phyloP scores from a whole-genome alignment of 345 rosid species.

The Stellera chamaejasme region DNA sequence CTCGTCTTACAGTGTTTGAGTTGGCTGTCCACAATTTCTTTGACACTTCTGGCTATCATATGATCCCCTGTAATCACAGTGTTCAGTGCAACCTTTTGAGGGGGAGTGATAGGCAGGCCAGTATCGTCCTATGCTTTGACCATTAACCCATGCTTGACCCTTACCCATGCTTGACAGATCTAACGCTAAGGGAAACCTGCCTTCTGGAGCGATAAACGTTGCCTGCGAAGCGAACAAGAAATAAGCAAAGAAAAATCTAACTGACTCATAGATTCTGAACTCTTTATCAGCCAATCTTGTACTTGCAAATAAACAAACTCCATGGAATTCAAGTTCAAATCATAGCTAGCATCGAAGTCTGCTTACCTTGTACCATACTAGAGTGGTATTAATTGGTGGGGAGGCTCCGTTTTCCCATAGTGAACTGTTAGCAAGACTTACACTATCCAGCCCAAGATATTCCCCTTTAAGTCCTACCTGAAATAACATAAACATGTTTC shows the following conservation, averaged over 20 bases:
- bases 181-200: conserved; percentile 42
- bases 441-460: conserved; percentile 34
- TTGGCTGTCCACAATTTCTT: conserved; percentile 48
- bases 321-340: neutral
- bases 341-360: neutral
- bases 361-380: conserved; percentile 64
- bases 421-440: conserved; percentile 36
- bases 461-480: conserved; percentile 67
- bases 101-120: conserved; percentile 54
- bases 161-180: conserved; percentile 61
- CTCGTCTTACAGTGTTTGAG: conserved; percentile 47
- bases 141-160: conserved; percentile 67
- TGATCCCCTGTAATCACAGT: conserved; percentile 50
- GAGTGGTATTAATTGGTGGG: conserved; percentile 34
- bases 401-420: conserved; percentile 34
- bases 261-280: too few species aligned
- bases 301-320: too few species aligned
- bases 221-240: conserved; percentile 18
- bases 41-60: conserved; percentile 40
- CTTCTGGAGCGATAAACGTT: conserved; percentile 33
- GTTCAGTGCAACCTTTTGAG: conserved; percentile 29
- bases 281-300: too few species aligned
- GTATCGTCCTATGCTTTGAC: conserved; percentile 48
- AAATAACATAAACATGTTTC: neutral
- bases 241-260: too few species aligned